phyloP scores from a whole-genome alignment of 257 asterid species.

The Fraxinus cuspidata region DNA sequence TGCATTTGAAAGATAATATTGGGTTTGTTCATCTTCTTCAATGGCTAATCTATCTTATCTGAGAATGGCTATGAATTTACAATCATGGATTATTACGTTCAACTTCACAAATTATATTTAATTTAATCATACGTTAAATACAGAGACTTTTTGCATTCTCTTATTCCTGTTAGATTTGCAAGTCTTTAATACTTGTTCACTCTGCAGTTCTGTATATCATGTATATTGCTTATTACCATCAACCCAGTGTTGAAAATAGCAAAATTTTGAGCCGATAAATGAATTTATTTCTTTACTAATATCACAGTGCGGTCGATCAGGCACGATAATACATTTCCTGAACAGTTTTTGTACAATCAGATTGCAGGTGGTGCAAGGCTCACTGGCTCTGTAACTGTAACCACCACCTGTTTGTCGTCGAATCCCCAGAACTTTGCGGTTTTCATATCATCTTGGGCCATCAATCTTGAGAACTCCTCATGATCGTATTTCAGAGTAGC shows the following conservation, averaged over 20 bases:
- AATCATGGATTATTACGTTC: constrained; percentile 46
- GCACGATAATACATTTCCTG: not conserved
- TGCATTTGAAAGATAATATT: constrained; percentile 52
- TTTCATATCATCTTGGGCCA: constrained; percentile 69
- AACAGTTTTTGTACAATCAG: constrained; percentile 25
- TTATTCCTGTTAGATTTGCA: too few relatives aligned
- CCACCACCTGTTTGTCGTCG: constrained; percentile 21
- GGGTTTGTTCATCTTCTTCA: constrained; percentile 64
- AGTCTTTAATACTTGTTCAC: too few relatives aligned
- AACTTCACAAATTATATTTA: not conserved
- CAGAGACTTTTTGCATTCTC: too few relatives aligned
- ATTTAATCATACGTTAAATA: not conserved
- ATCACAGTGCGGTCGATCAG: not conserved
- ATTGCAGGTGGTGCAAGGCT: constrained; percentile 40
- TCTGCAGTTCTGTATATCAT: not conserved
- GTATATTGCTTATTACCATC: not conserved
- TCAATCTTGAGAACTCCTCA: constrained; percentile 75
- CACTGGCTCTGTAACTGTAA: constrained; percentile 26
- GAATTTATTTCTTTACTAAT: too few relatives aligned
- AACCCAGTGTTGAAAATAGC: too few relatives aligned
- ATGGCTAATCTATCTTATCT: constrained; percentile 67
- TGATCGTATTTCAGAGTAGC: constrained; percentile 68
- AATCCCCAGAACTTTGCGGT: constrained; percentile 72
- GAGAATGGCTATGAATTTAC: constrained; percentile 79
- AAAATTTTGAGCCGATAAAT: too few relatives aligned